Evolutionary conservation across 2,329 filamentous ascomycete genomes (phyloP).

Genomic region (Fusarium sarcochroum): DNA sequence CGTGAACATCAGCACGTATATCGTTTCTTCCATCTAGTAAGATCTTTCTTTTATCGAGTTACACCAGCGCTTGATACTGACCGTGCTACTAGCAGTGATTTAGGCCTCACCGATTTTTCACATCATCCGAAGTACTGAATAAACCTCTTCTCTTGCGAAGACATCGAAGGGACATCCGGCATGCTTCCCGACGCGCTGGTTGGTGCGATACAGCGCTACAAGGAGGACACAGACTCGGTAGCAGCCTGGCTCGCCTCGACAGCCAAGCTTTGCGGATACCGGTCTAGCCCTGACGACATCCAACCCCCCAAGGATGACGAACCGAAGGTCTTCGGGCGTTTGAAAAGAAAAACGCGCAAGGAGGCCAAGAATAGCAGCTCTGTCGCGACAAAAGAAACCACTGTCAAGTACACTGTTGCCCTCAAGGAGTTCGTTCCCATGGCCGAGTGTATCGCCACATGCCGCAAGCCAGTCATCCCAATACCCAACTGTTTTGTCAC

Average conservation of each 20-base stretch:
- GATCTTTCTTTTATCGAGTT: neutral
- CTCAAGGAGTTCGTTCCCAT: slow-evolving; percentile 10
- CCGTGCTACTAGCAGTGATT: neutral
- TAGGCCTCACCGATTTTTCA: neutral
- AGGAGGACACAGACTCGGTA: slow-evolving; percentile 1
- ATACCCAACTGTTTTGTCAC: neutral
- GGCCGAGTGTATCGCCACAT: slow-evolving; percentile 2
- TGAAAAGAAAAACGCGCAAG: slow-evolving; percentile 4
- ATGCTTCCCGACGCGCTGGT: neutral
- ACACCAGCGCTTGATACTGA: neutral
- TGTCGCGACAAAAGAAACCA: neutral
- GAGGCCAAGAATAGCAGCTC: slow-evolving; percentile 1
- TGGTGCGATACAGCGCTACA: neutral
- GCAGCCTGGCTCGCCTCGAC: neutral
- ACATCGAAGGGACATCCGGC: neutral
- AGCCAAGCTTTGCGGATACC: neutral
- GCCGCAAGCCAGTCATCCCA: neutral
- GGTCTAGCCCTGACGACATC: accelerated
- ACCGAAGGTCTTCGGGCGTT: neutral
- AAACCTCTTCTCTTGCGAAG: neutral
- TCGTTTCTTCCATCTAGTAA: neutral
- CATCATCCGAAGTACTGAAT: neutral
- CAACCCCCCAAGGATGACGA: too few species aligned
- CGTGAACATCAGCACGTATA: neutral
- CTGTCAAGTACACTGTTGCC: neutral